Base-by-base conservation (phyloP, 169 alveolate species). In the Plasmodium chabaudi region DNA sequence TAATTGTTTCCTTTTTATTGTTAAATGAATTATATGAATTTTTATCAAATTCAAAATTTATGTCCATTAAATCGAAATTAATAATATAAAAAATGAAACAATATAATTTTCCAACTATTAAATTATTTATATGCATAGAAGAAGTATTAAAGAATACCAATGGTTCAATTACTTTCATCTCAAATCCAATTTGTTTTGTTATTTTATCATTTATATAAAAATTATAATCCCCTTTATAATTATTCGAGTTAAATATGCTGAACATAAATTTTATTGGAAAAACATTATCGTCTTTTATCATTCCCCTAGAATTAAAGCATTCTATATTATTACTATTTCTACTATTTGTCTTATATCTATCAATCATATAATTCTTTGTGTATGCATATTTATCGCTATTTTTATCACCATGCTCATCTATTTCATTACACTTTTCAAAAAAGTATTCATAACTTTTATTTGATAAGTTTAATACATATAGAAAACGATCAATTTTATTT, bases 11-110 rank as follows among this genome's bases (percentile, higher is more conserved):
- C 56, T 65, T 79, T 79, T 79, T 64, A 44, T 61, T 64, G 60
- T 79, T 79, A 27, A 65, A 79, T 19, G 89, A 60, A 27, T 53
- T 79, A 49, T 60, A 79, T 9, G 89, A 79, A 57, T 79, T 79
- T 27, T 79, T 57, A 60, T 79, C 89, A 79, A 79, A 79, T 60
- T 79, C 89, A 67, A 79, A 79, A 56, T 79, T n/a, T 17, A 79
- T 34, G 15, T 79, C 82, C 53, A 79, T 67, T 39, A 79, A 70
- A 70, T 79, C 89, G 44, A 79, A 79, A 56, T 79, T 79, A 46
- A 79, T 79, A 55, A 79, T 12, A 61, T 79, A 79, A 79, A 79
- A 79, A 39, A 79, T 42, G 25, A 79, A 79, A 71, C 89, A 79
- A 70, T 79, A 79, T 2, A 79, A 55, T 79, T 67, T 79, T 67